Conservation (phyloP, 345 rosid genomes). For the Bruguiera gymnorhiza region DNA sequence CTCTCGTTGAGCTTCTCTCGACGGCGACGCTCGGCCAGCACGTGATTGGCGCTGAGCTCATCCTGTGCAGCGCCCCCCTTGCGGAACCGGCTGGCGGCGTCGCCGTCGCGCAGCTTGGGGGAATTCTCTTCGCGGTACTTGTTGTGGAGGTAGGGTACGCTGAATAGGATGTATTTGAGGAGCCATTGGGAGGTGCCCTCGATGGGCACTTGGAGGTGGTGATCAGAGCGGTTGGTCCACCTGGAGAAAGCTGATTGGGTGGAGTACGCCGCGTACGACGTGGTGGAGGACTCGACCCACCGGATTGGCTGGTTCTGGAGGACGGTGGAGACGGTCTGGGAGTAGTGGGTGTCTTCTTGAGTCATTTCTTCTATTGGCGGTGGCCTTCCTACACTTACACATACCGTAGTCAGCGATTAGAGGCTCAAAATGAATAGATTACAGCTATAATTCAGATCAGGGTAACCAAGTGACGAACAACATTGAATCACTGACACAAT, state of each 20-base stretch:
- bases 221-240: conserved; percentile 53
- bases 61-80: conserved; percentile 44
- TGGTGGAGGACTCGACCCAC: conserved; percentile 46
- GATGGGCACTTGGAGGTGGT: conserved; percentile 24
- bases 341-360: conserved; percentile 73
- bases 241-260: conserved; percentile 62
- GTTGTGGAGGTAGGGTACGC: conserved; percentile 68
- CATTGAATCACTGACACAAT: too few species aligned
- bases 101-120: conserved; percentile 46
- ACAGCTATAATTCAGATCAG: too few species aligned
- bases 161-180: conserved; percentile 75
- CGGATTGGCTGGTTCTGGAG: conserved; percentile 55
- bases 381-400: conserved; percentile 29
- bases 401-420: neutral
- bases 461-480: too few species aligned
- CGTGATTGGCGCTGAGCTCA: conserved; percentile 85
- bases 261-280: conserved; percentile 35
- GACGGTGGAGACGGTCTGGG: conserved; percentile 82
- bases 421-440: neutral
- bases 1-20: conserved; percentile 93
- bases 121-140: conserved; percentile 54
- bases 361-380: conserved; percentile 43
- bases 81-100: conserved; percentile 32
- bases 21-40: conserved; percentile 88
- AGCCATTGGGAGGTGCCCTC: conserved; percentile 70